Base-by-base conservation (phyloP, 2,329 filamentous ascomycete species). In the Xylaria sp. region DNA sequence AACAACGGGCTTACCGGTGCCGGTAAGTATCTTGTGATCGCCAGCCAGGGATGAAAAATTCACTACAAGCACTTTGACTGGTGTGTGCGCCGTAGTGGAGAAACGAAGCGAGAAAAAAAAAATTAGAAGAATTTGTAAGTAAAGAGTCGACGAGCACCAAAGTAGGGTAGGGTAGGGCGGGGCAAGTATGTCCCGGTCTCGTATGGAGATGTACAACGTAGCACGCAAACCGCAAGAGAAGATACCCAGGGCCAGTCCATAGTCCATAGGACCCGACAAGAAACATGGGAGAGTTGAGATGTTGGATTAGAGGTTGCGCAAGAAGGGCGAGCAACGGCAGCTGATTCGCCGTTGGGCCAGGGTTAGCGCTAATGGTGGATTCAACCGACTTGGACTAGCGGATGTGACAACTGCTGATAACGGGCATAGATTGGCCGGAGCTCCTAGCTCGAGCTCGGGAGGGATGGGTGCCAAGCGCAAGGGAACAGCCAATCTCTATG, bases 401-500 rank as follows among this genome's bases (percentile, higher is more conserved):
- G 60, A 73, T 76, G 75, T 77, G 75, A 77, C 71, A 72, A 73
- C 59, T 48, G 50, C 45, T 27, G 62, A 67, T 65, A 62, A 51
- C 65, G 69, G 57, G 57, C 61, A 67, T 30, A 50, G 72, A 78
- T 78, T 78, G 76, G 76, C 70, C 71, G 50, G 42, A 73, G 74
- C 70, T 70, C 67, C 36, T 62, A 63, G 74, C 71, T 73, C 70
- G 70, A 63, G 67, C 72, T 73, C 70, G 71, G 70, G 56, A 64
- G 71, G 62, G 69, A 64, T 70, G 64, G 30, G 1, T 51, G 70
- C 70, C 68, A 72, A 72, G 68, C 68, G 39, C 67, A 66, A 55
- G 64, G 48, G 51, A 61, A 55, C 65, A 73, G 61, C 76, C 76
- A 78, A 78, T 78, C 74, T 74, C 56, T 63, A 74, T 71, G 69